phyloP scores from a whole-genome alignment of 2,329 filamentous ascomycete genomes.

The Neurospora sp. region DNA sequence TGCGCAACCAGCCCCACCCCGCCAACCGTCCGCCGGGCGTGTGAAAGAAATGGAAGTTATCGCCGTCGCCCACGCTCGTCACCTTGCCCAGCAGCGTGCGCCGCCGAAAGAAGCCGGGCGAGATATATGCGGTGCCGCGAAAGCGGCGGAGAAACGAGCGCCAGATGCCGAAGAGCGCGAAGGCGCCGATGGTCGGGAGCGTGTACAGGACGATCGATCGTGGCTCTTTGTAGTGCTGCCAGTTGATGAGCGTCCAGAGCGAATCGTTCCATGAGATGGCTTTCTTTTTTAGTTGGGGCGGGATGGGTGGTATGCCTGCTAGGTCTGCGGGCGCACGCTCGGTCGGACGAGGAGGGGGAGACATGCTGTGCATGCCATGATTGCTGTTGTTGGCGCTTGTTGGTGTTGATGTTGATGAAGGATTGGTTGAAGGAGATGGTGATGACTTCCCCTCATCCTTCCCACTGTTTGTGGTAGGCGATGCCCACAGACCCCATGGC shows the following conservation, averaged over 20 bases:
- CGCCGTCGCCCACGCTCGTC: slow-evolving; percentile 90
- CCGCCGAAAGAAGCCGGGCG: slow-evolving; percentile 61
- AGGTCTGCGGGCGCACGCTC: not conserved
- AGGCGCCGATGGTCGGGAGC: slow-evolving; percentile 40
- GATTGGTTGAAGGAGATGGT: not conserved
- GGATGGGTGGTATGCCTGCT: not conserved
- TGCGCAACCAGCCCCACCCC: slow-evolving; percentile 89
- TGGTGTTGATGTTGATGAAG: not conserved
- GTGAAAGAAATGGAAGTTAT: slow-evolving; percentile 91
- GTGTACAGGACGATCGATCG: slow-evolving; percentile 43
- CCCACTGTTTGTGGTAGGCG: slow-evolving; percentile 5
- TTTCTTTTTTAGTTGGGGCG: slow-evolving; percentile 12
- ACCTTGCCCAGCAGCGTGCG: slow-evolving; percentile 75
- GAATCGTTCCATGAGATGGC: slow-evolving; percentile 30
- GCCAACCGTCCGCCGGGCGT: slow-evolving; percentile 80
- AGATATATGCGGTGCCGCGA: slow-evolving; percentile 65
- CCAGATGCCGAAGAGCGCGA: slow-evolving; percentile 60
- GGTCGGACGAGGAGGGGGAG: not conserved
- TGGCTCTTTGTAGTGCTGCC: slow-evolving; percentile 45
- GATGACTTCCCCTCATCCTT: slow-evolving; percentile 4
- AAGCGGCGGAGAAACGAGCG: slow-evolving; percentile 75
- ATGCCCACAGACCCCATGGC: slow-evolving; percentile 13
- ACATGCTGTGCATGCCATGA: not conserved
- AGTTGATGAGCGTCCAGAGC: slow-evolving; percentile 35
- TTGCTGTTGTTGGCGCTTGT: not conserved